Percentiles rank a stretch among this genome's conserved stretches.
These are phyloP conservation scores for Erysimum pusillum DNA, from an alignment of 441 rosid genomes.

Conservation along the genomic window DNA sequence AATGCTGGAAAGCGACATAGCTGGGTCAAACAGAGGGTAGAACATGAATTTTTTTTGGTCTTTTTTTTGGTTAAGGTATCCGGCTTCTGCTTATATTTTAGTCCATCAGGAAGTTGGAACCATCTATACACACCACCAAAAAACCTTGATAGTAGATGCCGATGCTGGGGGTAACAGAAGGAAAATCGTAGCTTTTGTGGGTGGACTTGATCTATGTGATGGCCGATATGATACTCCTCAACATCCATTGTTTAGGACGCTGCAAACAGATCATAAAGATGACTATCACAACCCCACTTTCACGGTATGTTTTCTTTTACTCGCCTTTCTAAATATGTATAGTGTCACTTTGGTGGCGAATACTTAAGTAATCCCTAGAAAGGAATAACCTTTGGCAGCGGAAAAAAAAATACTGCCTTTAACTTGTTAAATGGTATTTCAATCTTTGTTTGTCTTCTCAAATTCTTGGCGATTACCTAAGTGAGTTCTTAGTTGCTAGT, in stretches of 20 bases:
- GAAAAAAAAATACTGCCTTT: neutral
- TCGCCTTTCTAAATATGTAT: too few relatives aligned
- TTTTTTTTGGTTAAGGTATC: neutral
- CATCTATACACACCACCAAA: constrained; percentile 97
- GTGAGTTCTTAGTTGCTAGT: neutral
- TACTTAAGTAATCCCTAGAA: neutral
- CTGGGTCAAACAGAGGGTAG: constrained; percentile 90
- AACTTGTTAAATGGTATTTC: neutral
- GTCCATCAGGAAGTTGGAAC: constrained; percentile 86
- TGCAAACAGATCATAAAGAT: constrained; percentile 77
- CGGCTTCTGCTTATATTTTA: neutral
- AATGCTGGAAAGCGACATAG: constrained; percentile 90
- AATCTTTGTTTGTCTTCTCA: neutral
- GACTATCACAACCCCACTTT: constrained; percentile 94
- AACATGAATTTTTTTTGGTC: constrained; percentile 25
- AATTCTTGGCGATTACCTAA: neutral
- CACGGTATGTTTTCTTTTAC: constrained; percentile 60
- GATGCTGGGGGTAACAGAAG: constrained; percentile 81
- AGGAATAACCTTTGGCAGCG: neutral
- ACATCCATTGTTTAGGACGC: constrained; percentile 81
- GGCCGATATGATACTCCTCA: constrained; percentile 95
- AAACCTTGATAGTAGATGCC: constrained; percentile 92
- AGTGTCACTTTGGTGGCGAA: neutral
- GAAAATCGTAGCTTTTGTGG: constrained; percentile 93
- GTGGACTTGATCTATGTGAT: constrained; percentile 98